These are phyloP conservation scores for Xylaria longipes DNA, from an alignment of 495 filamentous ascomycete genomes.

Conservation along the genomic window DNA sequence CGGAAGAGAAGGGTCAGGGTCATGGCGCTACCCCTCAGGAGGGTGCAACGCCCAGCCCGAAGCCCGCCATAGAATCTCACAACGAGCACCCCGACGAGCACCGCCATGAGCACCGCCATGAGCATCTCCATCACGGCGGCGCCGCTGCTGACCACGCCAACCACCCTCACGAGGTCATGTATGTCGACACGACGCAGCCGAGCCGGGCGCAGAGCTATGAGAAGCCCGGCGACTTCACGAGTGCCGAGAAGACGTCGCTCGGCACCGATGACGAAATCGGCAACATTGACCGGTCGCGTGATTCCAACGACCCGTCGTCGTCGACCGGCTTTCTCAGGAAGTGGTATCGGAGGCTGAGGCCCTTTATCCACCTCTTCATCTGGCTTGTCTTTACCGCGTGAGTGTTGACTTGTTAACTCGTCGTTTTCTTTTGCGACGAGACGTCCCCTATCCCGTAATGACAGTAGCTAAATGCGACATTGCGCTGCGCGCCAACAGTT, in stretches of 20 bases:
- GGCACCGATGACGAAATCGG: conserved; percentile 48
- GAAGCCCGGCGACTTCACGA: conserved; percentile 42
- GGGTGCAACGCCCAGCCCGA: conserved; percentile 32
- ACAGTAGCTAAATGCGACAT: conserved; percentile 6
- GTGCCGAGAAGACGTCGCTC: conserved; percentile 41
- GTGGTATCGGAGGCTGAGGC: conserved; percentile 32
- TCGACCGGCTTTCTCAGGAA: conserved; percentile 9
- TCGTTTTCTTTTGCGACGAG: conserved; percentile 22
- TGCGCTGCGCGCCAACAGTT: conserved; percentile 54
- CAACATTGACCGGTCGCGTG: conserved; percentile 35
- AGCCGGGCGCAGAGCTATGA: conserved; percentile 35
- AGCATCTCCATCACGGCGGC: conserved; percentile 57
- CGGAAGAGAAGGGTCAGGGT: conserved; percentile 31
- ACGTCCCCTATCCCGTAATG: conserved; percentile 24
- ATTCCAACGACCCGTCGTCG: conserved; percentile 14
- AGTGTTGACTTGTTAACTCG: conserved; percentile 29
- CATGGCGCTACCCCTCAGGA: conserved; percentile 26
- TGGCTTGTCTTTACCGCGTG: conserved; percentile 44
- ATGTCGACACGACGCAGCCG: conserved; percentile 48
- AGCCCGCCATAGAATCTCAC: conserved; percentile 44
- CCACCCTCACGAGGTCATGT: conserved; percentile 54
- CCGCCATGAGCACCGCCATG: conserved; percentile 57
- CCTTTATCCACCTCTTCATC: conserved; percentile 34
- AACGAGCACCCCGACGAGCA: conserved; percentile 25
- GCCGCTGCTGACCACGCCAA: conserved; percentile 50